Evolutionary conservation across 2,329 filamentous ascomycete species (phyloP), one percentile per base, ranked within the genome.

Genomic region (Esteya vermicola): DNA sequence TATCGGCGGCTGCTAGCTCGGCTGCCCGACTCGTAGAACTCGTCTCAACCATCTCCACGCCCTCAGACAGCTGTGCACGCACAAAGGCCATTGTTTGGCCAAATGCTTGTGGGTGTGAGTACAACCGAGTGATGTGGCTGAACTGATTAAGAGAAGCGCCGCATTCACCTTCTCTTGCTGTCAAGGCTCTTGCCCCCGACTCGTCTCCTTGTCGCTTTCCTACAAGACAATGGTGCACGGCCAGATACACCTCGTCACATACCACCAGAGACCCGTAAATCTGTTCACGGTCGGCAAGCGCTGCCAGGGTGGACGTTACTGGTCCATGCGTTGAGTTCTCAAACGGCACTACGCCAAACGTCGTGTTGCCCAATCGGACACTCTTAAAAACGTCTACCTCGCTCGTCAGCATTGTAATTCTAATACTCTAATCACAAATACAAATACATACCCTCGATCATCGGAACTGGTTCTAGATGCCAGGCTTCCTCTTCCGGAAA

Each of bases 271-370:
- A 75, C 10, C 68, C 66, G 54, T 82, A 85, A 33, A 61, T 59
- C 32, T 58, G 60, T 30, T 74, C 63, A 21, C 81, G 68, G 60
- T 94, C 85, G 48, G 85, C 85, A 44, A 98, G 75, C 48, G 89
- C 75, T 59, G 95, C 88, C 20, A 96, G 72, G 0, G 88, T 94
- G 57, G 85, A 83, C 41, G 91, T 77, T 37, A 98, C 91, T 40
- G 81, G 80, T 52, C 91, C 91, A 59, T 96, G 94, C 55, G 85
- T 89, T 31, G 84, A 93, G 65, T 98, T 98, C 57, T 96, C 89
- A 59, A 94, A 88, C 7, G 91, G 91, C 2, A 95, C 82, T 25
- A 96, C 82, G 49, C 88, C 91, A 42, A 78, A 78, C 39, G 70
- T 60, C 1, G 74, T 75, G 33, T 63, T 55, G 43, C 73, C 70